Percentiles rank a stretch among this genome's conserved stretches.
These are phyloP conservation scores for Metschnikowia lachancei DNA, from an alignment of 805 yeast species.

Conservation along the genomic window DNA sequence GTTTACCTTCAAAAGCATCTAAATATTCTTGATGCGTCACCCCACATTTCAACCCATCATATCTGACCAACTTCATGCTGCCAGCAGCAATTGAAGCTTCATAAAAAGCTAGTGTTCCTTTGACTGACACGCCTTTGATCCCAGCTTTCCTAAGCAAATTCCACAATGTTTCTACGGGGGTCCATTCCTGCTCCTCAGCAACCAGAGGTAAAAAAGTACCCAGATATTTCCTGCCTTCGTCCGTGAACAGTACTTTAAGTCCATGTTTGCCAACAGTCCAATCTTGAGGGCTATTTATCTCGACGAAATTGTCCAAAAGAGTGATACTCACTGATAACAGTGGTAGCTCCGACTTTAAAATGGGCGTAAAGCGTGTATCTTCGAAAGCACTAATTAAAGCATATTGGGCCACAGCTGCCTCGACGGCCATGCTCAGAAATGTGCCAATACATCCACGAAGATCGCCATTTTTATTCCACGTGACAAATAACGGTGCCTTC, in stretches of 20 bases:
- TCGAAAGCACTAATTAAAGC: constrained; percentile 64
- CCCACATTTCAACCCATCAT: constrained; percentile 35
- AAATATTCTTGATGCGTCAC: constrained; percentile 27
- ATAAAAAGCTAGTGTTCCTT: constrained; percentile 26
- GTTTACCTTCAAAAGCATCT: background rate
- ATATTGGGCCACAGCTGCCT: constrained; percentile 58
- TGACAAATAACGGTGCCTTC: constrained; percentile 69
- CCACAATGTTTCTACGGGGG: constrained; percentile 62
- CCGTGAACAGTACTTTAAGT: constrained; percentile 53
- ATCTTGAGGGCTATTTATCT: constrained; percentile 51
- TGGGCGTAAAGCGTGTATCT: constrained; percentile 76
- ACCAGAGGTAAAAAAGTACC: constrained; percentile 93
- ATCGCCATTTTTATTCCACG: constrained; percentile 64
- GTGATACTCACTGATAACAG: constrained; percentile 61
- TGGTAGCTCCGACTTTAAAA: constrained; percentile 52
- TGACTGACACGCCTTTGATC: constrained; percentile 8
- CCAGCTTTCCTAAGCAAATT: constrained; percentile 78
- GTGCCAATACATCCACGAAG: constrained; percentile 95
- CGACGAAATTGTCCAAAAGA: constrained; percentile 55
- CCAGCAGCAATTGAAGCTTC: constrained; percentile 30
- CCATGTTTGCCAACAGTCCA: constrained; percentile 90
- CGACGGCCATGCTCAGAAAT: constrained; percentile 54
- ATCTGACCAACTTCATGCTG: constrained; percentile 33
- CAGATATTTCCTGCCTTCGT: constrained; percentile 41
- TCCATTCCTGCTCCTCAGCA: constrained; percentile 85